These are phyloP conservation scores for Pelargonium citronellum DNA, from an alignment of 441 rosid genomes.

Conservation along the genomic window DNA sequence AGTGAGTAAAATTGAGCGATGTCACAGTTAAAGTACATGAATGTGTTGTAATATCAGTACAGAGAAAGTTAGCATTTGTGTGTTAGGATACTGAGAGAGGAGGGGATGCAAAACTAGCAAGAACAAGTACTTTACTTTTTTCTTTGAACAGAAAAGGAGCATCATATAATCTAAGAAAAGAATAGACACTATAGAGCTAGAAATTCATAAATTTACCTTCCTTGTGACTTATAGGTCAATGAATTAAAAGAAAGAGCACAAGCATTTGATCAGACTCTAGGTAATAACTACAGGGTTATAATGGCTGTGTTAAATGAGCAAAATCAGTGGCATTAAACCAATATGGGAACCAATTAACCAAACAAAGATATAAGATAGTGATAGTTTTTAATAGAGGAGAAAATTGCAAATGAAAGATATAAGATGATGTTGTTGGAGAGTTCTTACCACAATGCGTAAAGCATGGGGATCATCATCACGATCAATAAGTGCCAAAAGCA, in stretches of 20 bases:
- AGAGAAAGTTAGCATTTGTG: too few relatives aligned
- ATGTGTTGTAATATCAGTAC: too few relatives aligned
- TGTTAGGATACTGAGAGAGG: too few relatives aligned
- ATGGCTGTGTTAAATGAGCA: neutral
- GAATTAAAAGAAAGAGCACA: neutral
- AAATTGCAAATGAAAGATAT: constrained; percentile 6
- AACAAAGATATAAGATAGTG: neutral
- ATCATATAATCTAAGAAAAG: neutral
- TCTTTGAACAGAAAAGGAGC: neutral
- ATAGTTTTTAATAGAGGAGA: neutral
- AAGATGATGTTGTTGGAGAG: constrained; percentile 17
- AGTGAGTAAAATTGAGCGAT: too few relatives aligned
- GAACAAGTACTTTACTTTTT: too few relatives aligned
- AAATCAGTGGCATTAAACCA: neutral
- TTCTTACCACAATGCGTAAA: constrained; percentile 71
- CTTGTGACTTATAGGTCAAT: constrained; percentile 5
- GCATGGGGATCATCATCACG: constrained; percentile 98
- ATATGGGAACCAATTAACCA: neutral
- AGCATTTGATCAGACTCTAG: constrained; percentile 5
- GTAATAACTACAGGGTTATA: too few relatives aligned
- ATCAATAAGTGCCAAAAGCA: constrained; percentile 84
- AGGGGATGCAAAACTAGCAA: too few relatives aligned
- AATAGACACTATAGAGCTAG: neutral
- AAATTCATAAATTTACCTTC: neutral
- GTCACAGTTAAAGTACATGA: too few relatives aligned